Evolutionary conservation across 208 protist genomes (phyloP).

Genomic region (Acanthamoeba triangularis): DNA sequence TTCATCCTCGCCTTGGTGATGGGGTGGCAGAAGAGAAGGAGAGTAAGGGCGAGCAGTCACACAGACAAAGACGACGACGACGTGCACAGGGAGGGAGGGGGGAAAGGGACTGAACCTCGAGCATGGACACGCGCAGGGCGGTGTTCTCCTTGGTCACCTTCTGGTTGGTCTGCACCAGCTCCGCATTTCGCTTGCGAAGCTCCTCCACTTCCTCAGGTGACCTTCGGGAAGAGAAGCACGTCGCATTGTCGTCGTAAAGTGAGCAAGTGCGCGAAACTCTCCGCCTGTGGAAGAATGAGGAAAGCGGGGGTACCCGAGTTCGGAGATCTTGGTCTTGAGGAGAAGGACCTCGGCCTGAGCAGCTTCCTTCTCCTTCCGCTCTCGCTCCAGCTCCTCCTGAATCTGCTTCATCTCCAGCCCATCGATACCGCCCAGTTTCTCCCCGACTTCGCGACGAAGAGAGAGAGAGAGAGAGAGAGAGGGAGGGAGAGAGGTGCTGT

Average conservation of each 20-base stretch:
- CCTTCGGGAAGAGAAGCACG: too few relatives aligned
- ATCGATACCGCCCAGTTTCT: conserved; percentile 12
- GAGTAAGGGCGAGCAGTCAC: neutral
- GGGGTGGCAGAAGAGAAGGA: neutral
- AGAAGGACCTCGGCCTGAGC: conserved; percentile 5
- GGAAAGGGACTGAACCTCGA: neutral
- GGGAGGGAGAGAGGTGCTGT: neutral
- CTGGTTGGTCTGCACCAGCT: conserved; percentile 28
- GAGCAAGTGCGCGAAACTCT: neutral
- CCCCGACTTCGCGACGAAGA: neutral
- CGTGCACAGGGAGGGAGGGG: neutral
- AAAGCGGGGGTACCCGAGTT: neutral
- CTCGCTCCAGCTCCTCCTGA: conserved; percentile 44
- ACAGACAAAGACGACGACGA: neutral
- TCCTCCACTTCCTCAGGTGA: conserved; percentile 8
- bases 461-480: neutral
- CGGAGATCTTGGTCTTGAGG: conserved; percentile 2
- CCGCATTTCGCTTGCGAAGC: conserved; percentile 2
- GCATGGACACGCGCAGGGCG: conserved; percentile 27
- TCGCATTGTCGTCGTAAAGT: too few relatives aligned
- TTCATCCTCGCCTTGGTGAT: conserved; percentile 10
- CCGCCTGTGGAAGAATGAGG: neutral
- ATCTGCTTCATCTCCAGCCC: conserved; percentile 55
- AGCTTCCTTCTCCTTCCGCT: conserved; percentile 51
- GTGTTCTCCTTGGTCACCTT: conserved; percentile 70